Evolutionary conservation across 2,329 filamentous ascomycete genomes (phyloP), one percentile per base, ranked within the genome.

Genomic region (Pseudogymnoascus sp.): DNA sequence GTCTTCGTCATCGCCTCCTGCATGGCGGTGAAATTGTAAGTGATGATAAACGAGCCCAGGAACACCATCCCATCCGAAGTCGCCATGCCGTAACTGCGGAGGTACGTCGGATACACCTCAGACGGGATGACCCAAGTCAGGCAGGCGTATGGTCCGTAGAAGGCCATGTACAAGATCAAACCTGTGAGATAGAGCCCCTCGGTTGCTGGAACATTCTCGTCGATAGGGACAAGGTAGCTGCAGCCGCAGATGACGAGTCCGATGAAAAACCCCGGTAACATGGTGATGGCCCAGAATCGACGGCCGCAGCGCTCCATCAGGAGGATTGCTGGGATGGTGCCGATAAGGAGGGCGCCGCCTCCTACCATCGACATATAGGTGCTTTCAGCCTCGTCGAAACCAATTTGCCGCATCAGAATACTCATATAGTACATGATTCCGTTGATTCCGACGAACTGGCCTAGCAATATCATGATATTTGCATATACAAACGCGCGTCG

Each of bases 281-380:
- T 90, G 4, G 78, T 78, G 64, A 85, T 87, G 35, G 86, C 87
- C 87, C 87, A 90, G 79, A 89, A 89, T 3, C 87, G 84, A 22
- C 87, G 84, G 9, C 87, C 87, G 57, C 85, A 89, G 2, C 77
- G 81, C 68, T 90, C 87, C 87, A 90, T 90, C 64, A 82, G 82
- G 69, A 88, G 79, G 61, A 87, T 83, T 0, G 85, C 86, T 0
- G 86, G 86, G 35, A 89, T 85, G 0, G 85, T 86, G 20, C 86
- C 86, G 14, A 90, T 67, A 0, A 90, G 78, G 0, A 90, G 78
- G 0, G 86, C 75, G 3, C 84, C 86, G 25, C 87, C 86, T 2
- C 87, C 87, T 12, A 90, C 86, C 0, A 89, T 79, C 0, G 86
- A 89, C 87, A 90, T 90, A 77, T 89, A 90, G 62, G 85, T 88